These are phyloP conservation scores for Azolla pinnata DNA, from an alignment of 75 land plant species.

Conservation along the genomic window DNA sequence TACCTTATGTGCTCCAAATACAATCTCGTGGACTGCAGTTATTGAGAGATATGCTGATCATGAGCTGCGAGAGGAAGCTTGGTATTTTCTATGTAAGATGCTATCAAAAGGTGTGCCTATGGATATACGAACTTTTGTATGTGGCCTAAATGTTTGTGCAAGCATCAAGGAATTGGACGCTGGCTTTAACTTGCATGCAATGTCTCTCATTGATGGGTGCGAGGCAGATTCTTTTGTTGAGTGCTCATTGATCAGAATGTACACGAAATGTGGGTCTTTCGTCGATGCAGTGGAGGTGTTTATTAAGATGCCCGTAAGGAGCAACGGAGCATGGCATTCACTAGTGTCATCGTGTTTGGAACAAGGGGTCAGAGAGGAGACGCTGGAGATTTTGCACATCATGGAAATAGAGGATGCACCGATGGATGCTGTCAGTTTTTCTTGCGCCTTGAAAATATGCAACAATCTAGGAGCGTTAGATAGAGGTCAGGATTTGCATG, in stretches of 20 bases:
- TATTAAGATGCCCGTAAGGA: too few species aligned
- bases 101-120: not conserved
- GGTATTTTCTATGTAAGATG: constrained; percentile 2
- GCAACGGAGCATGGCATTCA: too few species aligned
- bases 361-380: too few species aligned
- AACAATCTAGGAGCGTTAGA: constrained; percentile 11
- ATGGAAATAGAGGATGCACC: too few species aligned
- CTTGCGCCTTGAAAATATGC: not conserved
- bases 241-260: too few species aligned
- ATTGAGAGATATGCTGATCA: constrained; percentile 15
- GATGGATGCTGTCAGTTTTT: not conserved
- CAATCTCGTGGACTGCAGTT: constrained; percentile 13
- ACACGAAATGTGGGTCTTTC: too few species aligned
- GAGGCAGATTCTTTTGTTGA: too few species aligned
- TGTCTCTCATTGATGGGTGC: too few species aligned
- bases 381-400: too few species aligned
- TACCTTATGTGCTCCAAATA: not conserved
- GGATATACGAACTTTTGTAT: not conserved
- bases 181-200: too few species aligned
- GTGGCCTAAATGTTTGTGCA: constrained; percentile 2
- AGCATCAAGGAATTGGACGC: not conserved
- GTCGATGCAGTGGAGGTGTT: too few species aligned
- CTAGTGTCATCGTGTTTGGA: too few species aligned
- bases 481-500: constrained; percentile 22
- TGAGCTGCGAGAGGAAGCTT: constrained; percentile 7